A percentile compares a stretch with the other conserved stretches of the same genome.
phyloP scores from a whole-genome alignment of 768 basidiomycete species.

The Psilocybe sp. region DNA sequence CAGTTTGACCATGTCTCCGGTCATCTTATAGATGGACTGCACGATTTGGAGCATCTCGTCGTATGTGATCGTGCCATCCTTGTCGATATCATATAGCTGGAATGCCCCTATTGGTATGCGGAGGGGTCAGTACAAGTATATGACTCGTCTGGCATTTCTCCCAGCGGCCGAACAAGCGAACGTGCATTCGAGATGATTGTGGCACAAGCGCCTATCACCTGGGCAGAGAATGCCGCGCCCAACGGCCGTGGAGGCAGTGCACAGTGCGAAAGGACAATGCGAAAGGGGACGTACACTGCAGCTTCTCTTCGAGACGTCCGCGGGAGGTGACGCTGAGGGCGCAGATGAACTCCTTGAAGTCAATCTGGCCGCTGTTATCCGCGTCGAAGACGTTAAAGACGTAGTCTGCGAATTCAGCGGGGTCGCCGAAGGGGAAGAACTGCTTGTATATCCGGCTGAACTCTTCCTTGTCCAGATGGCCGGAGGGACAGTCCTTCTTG shows the following conservation, averaged over 20 bases:
- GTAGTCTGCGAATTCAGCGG: slow-evolving; percentile 93
- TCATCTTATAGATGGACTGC: slow-evolving; percentile 99
- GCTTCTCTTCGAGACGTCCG: slow-evolving; percentile 93
- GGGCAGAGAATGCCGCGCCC: not conserved
- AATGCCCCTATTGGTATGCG: slow-evolving; percentile 80
- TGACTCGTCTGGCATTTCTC: no score
- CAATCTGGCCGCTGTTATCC: slow-evolving; percentile 95
- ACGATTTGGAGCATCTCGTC: slow-evolving; percentile 99
- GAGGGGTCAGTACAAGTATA: not conserved
- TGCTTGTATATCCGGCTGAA: slow-evolving; percentile 99
- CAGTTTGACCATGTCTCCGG: slow-evolving; percentile 97
- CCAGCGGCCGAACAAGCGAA: no score
- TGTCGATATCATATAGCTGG: slow-evolving; percentile 98
- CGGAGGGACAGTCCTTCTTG: slow-evolving; percentile 97
- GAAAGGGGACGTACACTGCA: slow-evolving; percentile 78
- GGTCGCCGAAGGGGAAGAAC: slow-evolving; percentile 99
- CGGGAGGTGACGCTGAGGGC: slow-evolving; percentile 94
- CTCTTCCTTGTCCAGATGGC: slow-evolving; percentile 92
- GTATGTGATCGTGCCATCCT: slow-evolving; percentile 96
- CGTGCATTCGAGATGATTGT: no score
- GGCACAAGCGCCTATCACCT: not conserved
- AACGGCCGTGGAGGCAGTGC: not conserved
- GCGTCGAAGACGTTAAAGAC: slow-evolving; percentile 98
- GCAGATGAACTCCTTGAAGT: slow-evolving; percentile 99
- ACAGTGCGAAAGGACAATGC: slow-evolving; percentile 10